Evolutionary conservation across 2,329 filamentous ascomycete genomes (phyloP).

Genomic region (Scedosporium apiospermum): DNA sequence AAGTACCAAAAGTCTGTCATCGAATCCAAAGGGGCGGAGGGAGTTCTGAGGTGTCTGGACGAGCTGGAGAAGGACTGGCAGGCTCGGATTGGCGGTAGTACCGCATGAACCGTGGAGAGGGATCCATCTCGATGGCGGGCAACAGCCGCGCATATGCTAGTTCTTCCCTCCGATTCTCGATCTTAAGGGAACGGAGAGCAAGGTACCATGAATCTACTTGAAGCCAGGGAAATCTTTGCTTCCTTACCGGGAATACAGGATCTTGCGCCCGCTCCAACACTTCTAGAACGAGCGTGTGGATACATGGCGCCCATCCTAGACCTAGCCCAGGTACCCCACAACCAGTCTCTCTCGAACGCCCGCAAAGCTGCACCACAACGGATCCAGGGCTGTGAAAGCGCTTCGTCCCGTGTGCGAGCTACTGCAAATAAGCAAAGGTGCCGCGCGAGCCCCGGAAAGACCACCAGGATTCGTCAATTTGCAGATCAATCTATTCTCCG

Average conservation of each 20-base stretch:
- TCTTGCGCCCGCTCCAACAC: background rate
- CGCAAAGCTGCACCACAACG: background rate
- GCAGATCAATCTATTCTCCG: background rate
- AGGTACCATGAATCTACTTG: background rate
- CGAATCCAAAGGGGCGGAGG: slow-evolving; percentile 38
- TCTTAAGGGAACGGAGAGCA: background rate
- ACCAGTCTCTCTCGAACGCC: background rate
- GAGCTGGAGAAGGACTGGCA: slow-evolving; percentile 33
- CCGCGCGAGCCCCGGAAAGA: background rate
- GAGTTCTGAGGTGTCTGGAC: slow-evolving; percentile 40
- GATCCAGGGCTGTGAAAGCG: background rate
- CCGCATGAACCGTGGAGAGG: background rate
- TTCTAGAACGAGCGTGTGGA: background rate
- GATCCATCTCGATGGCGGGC: background rate
- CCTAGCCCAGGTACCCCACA: background rate
- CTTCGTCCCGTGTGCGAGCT: background rate
- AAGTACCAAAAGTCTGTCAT: slow-evolving; percentile 38
- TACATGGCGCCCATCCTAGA: background rate
- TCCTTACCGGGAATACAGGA: background rate
- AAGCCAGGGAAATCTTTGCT: background rate
- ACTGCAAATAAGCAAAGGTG: background rate
- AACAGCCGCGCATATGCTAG: background rate
- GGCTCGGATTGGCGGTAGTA: slow-evolving; percentile 8
- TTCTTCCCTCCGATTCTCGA: background rate
- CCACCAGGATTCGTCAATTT: background rate